Base-by-base conservation (phyloP, 495 filamentous ascomycete genomes). In the Penicillium antarcticum region DNA sequence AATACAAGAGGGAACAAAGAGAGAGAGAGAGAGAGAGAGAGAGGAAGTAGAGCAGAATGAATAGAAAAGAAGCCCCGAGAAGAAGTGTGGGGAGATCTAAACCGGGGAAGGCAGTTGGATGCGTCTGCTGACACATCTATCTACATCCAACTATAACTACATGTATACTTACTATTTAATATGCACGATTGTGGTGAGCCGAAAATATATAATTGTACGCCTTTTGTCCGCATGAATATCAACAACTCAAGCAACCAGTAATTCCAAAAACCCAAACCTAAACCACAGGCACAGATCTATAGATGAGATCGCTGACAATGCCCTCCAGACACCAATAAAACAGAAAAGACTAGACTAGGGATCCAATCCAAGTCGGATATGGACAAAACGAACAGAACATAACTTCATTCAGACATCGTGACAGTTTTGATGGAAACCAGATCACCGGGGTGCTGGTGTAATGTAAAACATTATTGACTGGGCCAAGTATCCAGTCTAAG, bases 401-500 rank as follows among this genome's bases (percentile, higher is more conserved):
- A 57, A 62, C n/a, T 57, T 70, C 67, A 64, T 51, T 64, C 55
- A 33, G 44, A 52, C 51, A 42, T 61, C 59, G 39, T 60, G 32
- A 52, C 18, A 39, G 19, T n/a, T 41, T 41, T 18, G 33, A 53
- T 48, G 19, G 33, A 29, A 49, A 46, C 5, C 26, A 29, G 26
- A n/a, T 23, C 21, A 23, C 26, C 26, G 2, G 7, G 26, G 26
- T 29, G 26, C 26, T 29, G 26, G 24, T 46, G 45, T 29, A 42
- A 29, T 31, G 16, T 29, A 29, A 29, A 29, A 8, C 26, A 29
- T 29, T 29, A 6, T 10, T 7, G 26, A 29, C 7, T 10, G 26
- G 9, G 7, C 7, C 6, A 29, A 29, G 26, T 8, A 29, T 29
- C 26, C 26, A 8, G 7, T 10, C 26, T 7, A 29, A 29, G 26